phyloP scores from a whole-genome alignment of 257 asterid species.

The Solanum habrochaites region DNA sequence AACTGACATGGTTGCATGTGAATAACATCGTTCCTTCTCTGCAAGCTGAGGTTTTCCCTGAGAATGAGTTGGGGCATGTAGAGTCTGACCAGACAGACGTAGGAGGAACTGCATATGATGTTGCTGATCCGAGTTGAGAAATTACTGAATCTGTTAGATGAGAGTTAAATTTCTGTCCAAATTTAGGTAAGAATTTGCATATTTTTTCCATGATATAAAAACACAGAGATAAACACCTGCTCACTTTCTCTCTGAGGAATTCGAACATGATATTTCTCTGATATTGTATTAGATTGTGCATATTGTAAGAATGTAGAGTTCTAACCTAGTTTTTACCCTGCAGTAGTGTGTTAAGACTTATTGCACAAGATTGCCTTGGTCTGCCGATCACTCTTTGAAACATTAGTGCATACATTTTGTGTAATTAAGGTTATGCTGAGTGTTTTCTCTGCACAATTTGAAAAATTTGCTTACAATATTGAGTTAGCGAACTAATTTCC shows the following conservation, averaged over 20 bases:
- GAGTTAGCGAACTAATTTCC: not conserved
- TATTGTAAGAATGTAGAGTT: slow-evolving; percentile 32
- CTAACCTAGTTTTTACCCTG: slow-evolving; percentile 12
- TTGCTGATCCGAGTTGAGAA: slow-evolving; percentile 6
- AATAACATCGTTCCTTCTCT: slow-evolving; percentile 66
- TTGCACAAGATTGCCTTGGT: not conserved
- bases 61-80: slow-evolving; percentile 30
- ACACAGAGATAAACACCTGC: slow-evolving; percentile 1
- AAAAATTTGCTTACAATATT: too few relatives aligned
- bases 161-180: not conserved
- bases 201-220: slow-evolving; percentile 5
- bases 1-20: slow-evolving; percentile 89
- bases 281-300: slow-evolving; percentile 10
- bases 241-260: slow-evolving; percentile 7
- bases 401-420: not conserved
- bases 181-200: not conserved
- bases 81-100: slow-evolving; percentile 8
- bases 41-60: slow-evolving; percentile 60
- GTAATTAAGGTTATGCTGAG: not conserved
- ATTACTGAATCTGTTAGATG: not conserved
- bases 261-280: slow-evolving; percentile 4
- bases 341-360: not conserved
- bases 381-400: not conserved
- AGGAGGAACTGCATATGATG: slow-evolving; percentile 6
- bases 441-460: not conserved